phyloP scores from a whole-genome alignment of 2,329 filamentous ascomycete species.

The Emericellopsis cladophorae region DNA sequence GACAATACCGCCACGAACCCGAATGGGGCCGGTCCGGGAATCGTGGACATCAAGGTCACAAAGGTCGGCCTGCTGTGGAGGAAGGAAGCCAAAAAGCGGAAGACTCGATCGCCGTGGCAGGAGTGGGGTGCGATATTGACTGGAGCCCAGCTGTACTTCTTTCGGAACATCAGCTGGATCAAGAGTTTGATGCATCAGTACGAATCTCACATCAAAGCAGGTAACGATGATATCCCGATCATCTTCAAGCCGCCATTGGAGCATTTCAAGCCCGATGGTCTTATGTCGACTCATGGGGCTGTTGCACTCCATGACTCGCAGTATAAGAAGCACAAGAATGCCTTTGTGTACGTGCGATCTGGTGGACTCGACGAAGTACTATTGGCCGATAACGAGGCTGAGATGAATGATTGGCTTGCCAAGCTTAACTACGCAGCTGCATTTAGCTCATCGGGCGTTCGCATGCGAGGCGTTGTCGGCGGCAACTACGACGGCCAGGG shows the following conservation, averaged over 20 bases:
- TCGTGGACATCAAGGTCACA: conserved; percentile 94
- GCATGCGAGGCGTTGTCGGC: conserved; percentile 78
- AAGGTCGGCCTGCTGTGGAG: conserved; percentile 93
- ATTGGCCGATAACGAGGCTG: conserved; percentile 76
- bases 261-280: conserved; percentile 84
- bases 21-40: conserved; percentile 74
- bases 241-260: conserved; percentile 84
- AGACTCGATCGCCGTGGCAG: conserved; percentile 90
- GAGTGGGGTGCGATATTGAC: conserved; percentile 97
- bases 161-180: conserved; percentile 85
- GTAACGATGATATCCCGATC: conserved; percentile 62
- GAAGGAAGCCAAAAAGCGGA: conserved; percentile 88
- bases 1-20: conserved; percentile 78
- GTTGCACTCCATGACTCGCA: conserved; percentile 76
- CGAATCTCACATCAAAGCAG: conserved; percentile 67
- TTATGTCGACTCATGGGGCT: conserved; percentile 88
- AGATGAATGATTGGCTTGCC: conserved; percentile 93
- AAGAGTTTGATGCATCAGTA: conserved; percentile 84
- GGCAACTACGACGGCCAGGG: conserved; percentile 76
- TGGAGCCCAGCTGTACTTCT: conserved; percentile 94
- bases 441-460: conserved; percentile 81
- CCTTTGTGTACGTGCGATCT: conserved; percentile 81
- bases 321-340: conserved; percentile 93
- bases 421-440: conserved; percentile 95
- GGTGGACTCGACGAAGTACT: conserved; percentile 83